Conservation (phyloP, 441 rosid genomes). For the Biscutella laevigata region DNA sequence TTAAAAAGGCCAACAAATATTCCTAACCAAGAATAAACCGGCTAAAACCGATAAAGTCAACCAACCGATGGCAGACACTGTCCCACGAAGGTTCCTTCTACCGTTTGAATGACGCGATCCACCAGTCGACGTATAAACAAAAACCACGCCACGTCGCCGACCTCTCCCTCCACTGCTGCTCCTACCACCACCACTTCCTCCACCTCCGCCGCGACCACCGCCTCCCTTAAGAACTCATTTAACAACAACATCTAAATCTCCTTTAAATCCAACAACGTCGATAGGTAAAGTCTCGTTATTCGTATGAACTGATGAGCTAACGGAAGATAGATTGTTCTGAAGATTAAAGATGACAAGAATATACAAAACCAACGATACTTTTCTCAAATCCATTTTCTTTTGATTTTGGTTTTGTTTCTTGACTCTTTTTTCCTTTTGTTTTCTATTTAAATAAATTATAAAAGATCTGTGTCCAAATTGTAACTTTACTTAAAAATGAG, state of each 20-base stretch:
- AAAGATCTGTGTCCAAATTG: too few species aligned
- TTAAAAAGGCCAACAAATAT: not conserved
- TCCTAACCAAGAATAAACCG: slow-evolving; percentile 6
- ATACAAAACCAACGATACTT: slow-evolving; percentile 10
- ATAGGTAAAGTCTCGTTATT: slow-evolving; percentile 11
- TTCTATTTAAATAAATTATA: not conserved
- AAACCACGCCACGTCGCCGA: not conserved
- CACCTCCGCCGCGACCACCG: slow-evolving; percentile 8
- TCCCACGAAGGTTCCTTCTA: not conserved
- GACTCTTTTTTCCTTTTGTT: not conserved
- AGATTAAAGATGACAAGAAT: slow-evolving; percentile 9
- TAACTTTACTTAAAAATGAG: too few species aligned
- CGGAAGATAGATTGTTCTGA: not conserved
- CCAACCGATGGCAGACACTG: slow-evolving; percentile 7
- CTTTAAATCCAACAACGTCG: not conserved
- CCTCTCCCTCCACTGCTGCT: not conserved
- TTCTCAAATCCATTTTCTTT: slow-evolving; percentile 12
- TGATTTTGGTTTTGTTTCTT: not conserved
- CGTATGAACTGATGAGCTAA: slow-evolving; percentile 6
- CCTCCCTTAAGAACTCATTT: slow-evolving; percentile 13
- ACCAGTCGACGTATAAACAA: not conserved
- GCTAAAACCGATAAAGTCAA: not conserved
- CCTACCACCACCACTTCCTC: not conserved
- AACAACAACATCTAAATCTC: slow-evolving; percentile 19
- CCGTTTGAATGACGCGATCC: slow-evolving; percentile 12